Evolutionary conservation across 129 eudicot genomes (phyloP).

Genomic region (Smallanthus sonchifolius): DNA sequence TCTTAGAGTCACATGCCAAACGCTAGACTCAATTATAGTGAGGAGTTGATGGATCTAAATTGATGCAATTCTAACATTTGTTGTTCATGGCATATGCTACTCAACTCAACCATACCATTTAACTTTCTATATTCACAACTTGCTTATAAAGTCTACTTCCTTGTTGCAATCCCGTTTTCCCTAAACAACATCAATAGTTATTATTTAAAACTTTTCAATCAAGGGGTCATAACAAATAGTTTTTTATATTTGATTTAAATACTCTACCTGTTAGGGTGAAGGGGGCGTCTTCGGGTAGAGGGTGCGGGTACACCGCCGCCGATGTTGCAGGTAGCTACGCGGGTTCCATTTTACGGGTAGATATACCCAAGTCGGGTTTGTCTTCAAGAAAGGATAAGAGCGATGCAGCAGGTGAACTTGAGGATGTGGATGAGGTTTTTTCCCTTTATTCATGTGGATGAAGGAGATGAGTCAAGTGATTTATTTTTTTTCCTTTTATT

Average conservation of each 20-base stretch:
- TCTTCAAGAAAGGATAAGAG: too few species aligned
- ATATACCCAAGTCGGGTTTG: too few species aligned
- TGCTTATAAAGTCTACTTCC: slow-evolving; percentile 12
- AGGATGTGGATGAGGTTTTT: too few species aligned
- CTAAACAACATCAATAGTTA: not conserved
- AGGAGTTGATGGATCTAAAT: slow-evolving; percentile 23
- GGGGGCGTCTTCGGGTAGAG: too few species aligned
- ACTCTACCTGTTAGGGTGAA: not conserved
- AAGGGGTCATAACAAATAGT: too few species aligned
- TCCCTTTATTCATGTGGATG: too few species aligned
- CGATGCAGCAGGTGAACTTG: too few species aligned
- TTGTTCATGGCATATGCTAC: not conserved
- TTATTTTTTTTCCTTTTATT: too few species aligned
- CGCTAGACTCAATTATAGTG: slow-evolving; percentile 13
- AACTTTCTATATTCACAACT: slow-evolving; percentile 7
- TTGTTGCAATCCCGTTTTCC: not conserved
- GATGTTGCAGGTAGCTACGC: too few species aligned
- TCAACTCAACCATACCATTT: not conserved
- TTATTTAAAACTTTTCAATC: not conserved
- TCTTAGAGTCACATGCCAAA: slow-evolving; percentile 26
- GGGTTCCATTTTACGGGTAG: too few species aligned
- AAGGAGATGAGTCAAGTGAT: too few species aligned
- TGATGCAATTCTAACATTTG: slow-evolving; percentile 10
- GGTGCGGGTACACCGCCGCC: too few species aligned
- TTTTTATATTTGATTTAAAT: not conserved